These are phyloP conservation scores for Aspergillus haitiensis DNA, from an alignment of 495 filamentous ascomycete genomes.

Conservation along the genomic window DNA sequence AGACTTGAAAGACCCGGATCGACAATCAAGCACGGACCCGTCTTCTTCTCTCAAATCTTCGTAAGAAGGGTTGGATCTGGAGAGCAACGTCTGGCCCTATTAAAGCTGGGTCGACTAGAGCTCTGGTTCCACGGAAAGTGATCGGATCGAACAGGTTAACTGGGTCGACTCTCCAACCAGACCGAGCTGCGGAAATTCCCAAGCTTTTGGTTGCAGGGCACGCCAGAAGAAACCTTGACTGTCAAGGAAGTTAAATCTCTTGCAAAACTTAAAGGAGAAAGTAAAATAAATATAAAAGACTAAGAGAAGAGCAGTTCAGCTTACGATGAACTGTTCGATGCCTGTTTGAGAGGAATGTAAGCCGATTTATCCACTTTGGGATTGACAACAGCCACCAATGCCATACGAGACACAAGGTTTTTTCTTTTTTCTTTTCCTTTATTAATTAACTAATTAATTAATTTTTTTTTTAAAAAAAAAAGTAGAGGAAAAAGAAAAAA, in stretches of 20 bases:
- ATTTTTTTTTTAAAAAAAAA: slow-evolving; percentile 14
- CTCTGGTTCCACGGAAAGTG: slow-evolving; percentile 37
- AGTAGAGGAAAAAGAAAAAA: slow-evolving; percentile 6
- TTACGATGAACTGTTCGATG: slow-evolving; percentile 22
- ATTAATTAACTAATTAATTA: too few relatives aligned
- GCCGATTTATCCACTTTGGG: slow-evolving; percentile 25
- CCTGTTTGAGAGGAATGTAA: slow-evolving; percentile 26
- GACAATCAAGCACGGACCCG: slow-evolving; percentile 43
- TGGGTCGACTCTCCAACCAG: slow-evolving; percentile 22
- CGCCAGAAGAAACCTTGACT: slow-evolving; percentile 19
- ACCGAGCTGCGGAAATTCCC: slow-evolving; percentile 35
- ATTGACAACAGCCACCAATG: slow-evolving; percentile 21
- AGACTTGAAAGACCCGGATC: slow-evolving; percentile 35
- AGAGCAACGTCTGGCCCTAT: slow-evolving; percentile 32
- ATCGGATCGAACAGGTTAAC: slow-evolving; percentile 22
- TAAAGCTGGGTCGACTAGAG: slow-evolving; percentile 23
- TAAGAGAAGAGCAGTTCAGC: slow-evolving; percentile 14
- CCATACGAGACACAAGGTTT: slow-evolving; percentile 16
- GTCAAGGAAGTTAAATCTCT: slow-evolving; percentile 20
- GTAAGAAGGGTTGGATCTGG: slow-evolving; percentile 35
- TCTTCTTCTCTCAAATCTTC: slow-evolving; percentile 24
- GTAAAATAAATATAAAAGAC: slow-evolving; percentile 12
- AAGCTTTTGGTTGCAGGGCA: slow-evolving; percentile 25
- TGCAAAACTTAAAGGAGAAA: slow-evolving; percentile 9
- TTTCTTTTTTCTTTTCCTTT: too few relatives aligned